Conservation (phyloP, 495 filamentous ascomycete genomes). For the Aspergillus ellipticus region DNA sequence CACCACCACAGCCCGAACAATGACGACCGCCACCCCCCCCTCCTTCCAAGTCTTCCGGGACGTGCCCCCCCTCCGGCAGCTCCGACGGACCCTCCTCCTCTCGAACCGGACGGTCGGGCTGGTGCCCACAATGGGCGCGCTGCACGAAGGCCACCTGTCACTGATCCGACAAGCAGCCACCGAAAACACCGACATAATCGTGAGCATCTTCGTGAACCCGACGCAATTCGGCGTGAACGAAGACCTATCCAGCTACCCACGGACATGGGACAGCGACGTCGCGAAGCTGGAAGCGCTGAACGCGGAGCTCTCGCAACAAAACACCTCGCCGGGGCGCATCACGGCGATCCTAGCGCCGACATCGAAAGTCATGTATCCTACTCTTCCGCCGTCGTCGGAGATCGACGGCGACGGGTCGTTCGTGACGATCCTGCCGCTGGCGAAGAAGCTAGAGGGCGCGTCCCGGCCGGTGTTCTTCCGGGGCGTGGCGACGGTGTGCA, state of each 20-base stretch:
- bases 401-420: conserved; percentile 77
- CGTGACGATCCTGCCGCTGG: conserved; percentile 85
- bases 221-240: conserved; percentile 92
- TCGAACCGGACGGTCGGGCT: conserved; percentile 74
- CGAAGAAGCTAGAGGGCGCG: conserved; percentile 74
- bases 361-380: conserved; percentile 82
- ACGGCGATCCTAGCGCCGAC: conserved; percentile 82
- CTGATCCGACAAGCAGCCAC: conserved; percentile 80
- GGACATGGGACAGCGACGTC: conserved; percentile 80
- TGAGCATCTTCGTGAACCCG: conserved; percentile 92
- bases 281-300: conserved; percentile 64
- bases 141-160: conserved; percentile 86
- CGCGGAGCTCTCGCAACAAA: conserved; percentile 57
- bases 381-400: conserved; percentile 76
- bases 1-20: conserved; percentile 1
- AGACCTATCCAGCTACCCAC: conserved; percentile 82
- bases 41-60: conserved; percentile 70
- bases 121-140: conserved; percentile 94
- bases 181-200: conserved; percentile 80
- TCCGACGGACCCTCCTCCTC: conserved; percentile 64
- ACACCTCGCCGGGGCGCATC: conserved; percentile 59
- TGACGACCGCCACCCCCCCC: conserved; percentile 21
- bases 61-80: conserved; percentile 64
- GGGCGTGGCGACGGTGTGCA: conserved; percentile 93
- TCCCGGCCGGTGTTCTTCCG: conserved; percentile 94